These are phyloP conservation scores for Piloderma croceum DNA, from an alignment of 768 basidiomycete species.

Conservation along the genomic window DNA sequence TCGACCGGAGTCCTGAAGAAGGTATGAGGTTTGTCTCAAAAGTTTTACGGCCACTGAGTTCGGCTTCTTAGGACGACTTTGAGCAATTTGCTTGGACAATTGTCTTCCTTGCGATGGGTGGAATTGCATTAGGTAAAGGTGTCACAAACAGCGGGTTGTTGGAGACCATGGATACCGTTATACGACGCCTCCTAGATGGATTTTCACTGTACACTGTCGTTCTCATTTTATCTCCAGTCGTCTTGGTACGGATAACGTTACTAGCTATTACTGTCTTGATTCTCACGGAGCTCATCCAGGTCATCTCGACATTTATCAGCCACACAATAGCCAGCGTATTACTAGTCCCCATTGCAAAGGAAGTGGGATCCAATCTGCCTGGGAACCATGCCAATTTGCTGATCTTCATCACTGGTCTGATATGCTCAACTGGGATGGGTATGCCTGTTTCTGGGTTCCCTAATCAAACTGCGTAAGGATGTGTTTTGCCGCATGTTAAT, in stretches of 20 bases:
- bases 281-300: slow-evolving; percentile 29
- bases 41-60: slow-evolving; percentile 4
- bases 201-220: slow-evolving; percentile 65
- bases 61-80: slow-evolving; percentile 71
- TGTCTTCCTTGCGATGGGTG: slow-evolving; percentile 96
- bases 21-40: slow-evolving; percentile 38
- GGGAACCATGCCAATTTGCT: slow-evolving; percentile 73
- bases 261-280: background rate
- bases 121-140: slow-evolving; percentile 92
- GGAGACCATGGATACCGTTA: slow-evolving; percentile 62
- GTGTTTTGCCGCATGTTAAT: background rate
- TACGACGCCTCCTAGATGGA: slow-evolving; percentile 56
- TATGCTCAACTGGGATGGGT: slow-evolving; percentile 96
- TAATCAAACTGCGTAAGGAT: slow-evolving; percentile 88
- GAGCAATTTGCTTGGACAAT: slow-evolving; percentile 93
- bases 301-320: slow-evolving; percentile 93
- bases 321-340: slow-evolving; percentile 96
- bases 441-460: slow-evolving; percentile 99
- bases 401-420: slow-evolving; percentile 88
- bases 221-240: slow-evolving; percentile 59
- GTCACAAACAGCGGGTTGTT: slow-evolving; percentile 87
- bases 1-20: slow-evolving; percentile 90
- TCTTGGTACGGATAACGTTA: slow-evolving; percentile 48
- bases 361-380: slow-evolving; percentile 74
- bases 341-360: slow-evolving; percentile 92